phyloP scores from a whole-genome alignment of 768 basidiomycete genomes.

The Thelephora aurantiotincta region DNA sequence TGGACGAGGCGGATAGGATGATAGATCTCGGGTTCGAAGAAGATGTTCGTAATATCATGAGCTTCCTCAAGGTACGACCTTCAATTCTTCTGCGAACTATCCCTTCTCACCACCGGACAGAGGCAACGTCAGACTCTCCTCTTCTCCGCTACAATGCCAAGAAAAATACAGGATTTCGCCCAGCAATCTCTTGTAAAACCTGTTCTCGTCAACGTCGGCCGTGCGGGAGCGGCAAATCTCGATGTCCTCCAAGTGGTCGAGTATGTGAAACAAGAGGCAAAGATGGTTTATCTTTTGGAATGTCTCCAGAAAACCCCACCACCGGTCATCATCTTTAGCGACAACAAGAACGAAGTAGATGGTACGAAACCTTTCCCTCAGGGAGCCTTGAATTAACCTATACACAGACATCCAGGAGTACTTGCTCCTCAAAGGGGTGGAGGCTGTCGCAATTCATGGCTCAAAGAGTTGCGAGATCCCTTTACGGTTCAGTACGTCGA shows the following conservation, averaged over 20 bases:
- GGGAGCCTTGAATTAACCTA: background rate
- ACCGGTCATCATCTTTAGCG: conserved; percentile 94
- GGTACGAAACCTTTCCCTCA: conserved; percentile 32
- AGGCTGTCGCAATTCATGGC: conserved; percentile 97
- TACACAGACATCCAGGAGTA: conserved; percentile 94
- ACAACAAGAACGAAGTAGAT: conserved; percentile 99
- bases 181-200: conserved; percentile 92
- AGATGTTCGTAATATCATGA: conserved; percentile 98
- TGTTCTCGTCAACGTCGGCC: conserved; percentile 91
- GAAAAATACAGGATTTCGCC: conserved; percentile 98
- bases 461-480: conserved; percentile 55
- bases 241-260: conserved; percentile 96
- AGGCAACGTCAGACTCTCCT: conserved; percentile 92
- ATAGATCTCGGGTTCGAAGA: conserved; percentile 98
- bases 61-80: conserved; percentile 78
- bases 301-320: conserved; percentile 97
- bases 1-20: conserved; percentile 99
- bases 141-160: conserved; percentile 98
- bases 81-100: background rate
- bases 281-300: conserved; percentile 98
- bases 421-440: conserved; percentile 88
- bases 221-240: conserved; percentile 94
- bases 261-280: conserved; percentile 98
- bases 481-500: background rate
- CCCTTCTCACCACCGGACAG: conserved; percentile 21